Conservation (phyloP, 495 filamentous ascomycete species). For the Penicillium samsonianum region DNA sequence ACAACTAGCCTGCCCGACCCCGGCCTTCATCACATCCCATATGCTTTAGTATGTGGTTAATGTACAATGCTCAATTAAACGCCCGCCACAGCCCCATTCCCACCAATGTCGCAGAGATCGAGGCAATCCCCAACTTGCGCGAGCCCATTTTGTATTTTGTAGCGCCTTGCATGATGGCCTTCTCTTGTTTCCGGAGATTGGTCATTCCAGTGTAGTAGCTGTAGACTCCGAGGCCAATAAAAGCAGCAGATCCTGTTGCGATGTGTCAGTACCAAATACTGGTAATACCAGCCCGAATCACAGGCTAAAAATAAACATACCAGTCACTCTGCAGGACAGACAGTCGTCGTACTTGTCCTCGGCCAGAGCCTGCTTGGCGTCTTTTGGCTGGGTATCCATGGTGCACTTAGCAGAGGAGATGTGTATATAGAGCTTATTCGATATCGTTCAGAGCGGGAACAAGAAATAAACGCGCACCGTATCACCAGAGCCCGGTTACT, state of each 20-base stretch:
- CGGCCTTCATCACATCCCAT: background rate
- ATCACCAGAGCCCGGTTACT: background rate
- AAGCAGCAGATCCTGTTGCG: slow-evolving; percentile 70
- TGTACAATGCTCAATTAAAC: slow-evolving; percentile 46
- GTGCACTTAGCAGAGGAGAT: slow-evolving; percentile 19
- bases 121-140: slow-evolving; percentile 66
- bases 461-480: slow-evolving; percentile 7
- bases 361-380: slow-evolving; percentile 55
- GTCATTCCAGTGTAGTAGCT: slow-evolving; percentile 78
- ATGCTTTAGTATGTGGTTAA: background rate
- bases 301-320: slow-evolving; percentile 41
- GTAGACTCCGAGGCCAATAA: slow-evolving; percentile 87
- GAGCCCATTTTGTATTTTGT: slow-evolving; percentile 77
- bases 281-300: background rate
- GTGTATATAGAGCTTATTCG: background rate
- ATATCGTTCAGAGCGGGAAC: background rate
- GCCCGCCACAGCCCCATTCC: slow-evolving; percentile 66
- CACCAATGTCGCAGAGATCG: slow-evolving; percentile 68
- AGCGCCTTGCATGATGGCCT: slow-evolving; percentile 66
- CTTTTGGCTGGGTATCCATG: slow-evolving; percentile 34
- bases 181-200: slow-evolving; percentile 70
- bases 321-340: slow-evolving; percentile 64
- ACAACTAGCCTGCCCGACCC: slow-evolving; percentile 11
- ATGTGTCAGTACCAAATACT: slow-evolving; percentile 11
- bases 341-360: slow-evolving; percentile 70